Conservation (phyloP, 306 rosid species). For the Arachis hypogaea region DNA sequence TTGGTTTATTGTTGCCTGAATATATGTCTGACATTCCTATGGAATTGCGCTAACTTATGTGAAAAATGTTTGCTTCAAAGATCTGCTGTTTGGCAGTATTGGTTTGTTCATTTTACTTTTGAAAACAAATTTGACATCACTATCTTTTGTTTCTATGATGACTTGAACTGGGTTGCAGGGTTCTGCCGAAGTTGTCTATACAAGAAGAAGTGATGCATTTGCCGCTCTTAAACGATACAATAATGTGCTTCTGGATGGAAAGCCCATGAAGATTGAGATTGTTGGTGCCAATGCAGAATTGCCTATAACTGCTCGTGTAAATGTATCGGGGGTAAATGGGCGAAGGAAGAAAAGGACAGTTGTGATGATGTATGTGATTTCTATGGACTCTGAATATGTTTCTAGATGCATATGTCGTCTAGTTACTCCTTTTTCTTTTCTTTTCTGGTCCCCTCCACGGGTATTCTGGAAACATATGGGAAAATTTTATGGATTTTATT, state of each 20-base stretch:
- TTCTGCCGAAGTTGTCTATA: conserved; percentile 92
- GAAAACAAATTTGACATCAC: not conserved
- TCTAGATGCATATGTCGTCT: not conserved
- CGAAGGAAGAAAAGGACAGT: conserved; percentile 83
- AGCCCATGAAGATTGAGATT: conserved; percentile 92
- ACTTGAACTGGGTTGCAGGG: conserved; percentile 58
- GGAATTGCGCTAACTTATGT: not conserved
- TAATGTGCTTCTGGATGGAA: conserved; percentile 90
- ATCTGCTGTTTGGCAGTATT: not conserved
- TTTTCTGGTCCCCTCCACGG: not conserved
- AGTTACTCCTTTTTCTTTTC: not conserved
- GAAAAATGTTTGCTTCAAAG: not conserved
- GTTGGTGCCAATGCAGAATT: conserved; percentile 69
- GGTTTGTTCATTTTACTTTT: not conserved
- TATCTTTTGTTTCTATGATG: not conserved
- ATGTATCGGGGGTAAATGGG: conserved; percentile 81
- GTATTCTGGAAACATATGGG: not conserved
- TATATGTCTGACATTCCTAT: not conserved
- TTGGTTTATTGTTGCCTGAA: conserved; percentile 8
- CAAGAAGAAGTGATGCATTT: conserved; percentile 94
- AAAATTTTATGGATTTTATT: not conserved
- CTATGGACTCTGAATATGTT: not conserved
- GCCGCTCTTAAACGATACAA: conserved; percentile 89
- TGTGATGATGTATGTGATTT: conserved; percentile 69
- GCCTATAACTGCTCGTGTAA: conserved; percentile 82